Percentiles rank a stretch among this genome's conserved stretches.
Evolutionary conservation across 2,329 filamentous ascomycete species (phyloP).

Genomic region (Pseudogymnoascus pannorum): DNA sequence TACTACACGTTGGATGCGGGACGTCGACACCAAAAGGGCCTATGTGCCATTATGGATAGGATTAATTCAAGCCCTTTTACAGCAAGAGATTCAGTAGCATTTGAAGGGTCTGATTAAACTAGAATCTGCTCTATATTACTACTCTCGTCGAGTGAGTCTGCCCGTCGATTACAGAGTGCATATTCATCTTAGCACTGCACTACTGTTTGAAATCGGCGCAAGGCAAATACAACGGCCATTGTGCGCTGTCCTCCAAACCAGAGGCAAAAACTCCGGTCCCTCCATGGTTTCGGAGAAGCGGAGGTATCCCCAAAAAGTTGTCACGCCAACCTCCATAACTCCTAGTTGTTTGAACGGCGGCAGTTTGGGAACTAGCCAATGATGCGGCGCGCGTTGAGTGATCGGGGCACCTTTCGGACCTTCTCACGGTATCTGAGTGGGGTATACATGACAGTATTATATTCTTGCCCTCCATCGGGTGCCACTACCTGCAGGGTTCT

Average conservation of each 20-base stretch:
- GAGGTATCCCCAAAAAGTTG: background rate
- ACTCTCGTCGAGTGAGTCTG: background rate
- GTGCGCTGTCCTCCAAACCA: background rate
- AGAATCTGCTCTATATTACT: background rate
- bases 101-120: background rate
- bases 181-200: background rate
- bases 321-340: background rate
- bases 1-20: slow-evolving; percentile 2
- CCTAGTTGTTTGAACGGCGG: background rate
- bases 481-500: background rate
- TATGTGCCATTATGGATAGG: slow-evolving; percentile 6
- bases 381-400: background rate
- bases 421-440: background rate
- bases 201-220: too few species aligned
- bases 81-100: background rate
- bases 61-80: background rate
- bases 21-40: slow-evolving; percentile 6
- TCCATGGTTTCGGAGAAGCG: background rate
- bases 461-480: background rate
- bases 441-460: background rate
- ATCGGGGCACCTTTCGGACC: background rate
- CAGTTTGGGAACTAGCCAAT: background rate
- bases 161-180: background rate
- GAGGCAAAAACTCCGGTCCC: background rate
- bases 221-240: background rate